These are phyloP conservation scores for Cyclotella baltica DNA, from an alignment of 108 stramenopile species.

Conservation along the genomic window DNA sequence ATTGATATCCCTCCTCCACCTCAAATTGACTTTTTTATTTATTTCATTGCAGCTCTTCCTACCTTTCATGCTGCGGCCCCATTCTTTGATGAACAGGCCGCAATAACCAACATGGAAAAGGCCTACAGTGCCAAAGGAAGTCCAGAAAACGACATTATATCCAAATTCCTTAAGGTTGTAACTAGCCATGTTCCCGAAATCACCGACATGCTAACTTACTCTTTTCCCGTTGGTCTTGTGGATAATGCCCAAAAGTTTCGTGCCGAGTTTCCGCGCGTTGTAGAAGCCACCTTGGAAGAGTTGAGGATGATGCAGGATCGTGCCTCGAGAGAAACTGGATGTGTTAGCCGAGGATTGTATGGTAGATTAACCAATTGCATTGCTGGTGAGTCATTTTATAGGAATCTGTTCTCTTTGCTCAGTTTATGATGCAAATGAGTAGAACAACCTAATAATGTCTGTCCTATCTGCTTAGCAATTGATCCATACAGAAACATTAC, in stretches of 20 bases:
- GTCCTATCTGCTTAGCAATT: background rate
- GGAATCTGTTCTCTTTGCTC: background rate
- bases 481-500: background rate
- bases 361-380: slow-evolving; percentile 8
- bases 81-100: background rate
- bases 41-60: no score
- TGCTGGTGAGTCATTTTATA: background rate
- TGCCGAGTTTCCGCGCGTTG: slow-evolving; percentile 10
- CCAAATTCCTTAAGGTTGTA: slow-evolving; percentile 9
- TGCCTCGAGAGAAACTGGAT: slow-evolving; percentile 13
- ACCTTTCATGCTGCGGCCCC: background rate
- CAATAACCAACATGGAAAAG: slow-evolving; percentile 5
- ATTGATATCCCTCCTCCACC: background rate
- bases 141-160: background rate
- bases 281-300: background rate
- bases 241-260: slow-evolving; percentile 2
- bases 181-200: slow-evolving; percentile 15
- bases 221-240: slow-evolving; percentile 1
- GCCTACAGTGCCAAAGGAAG: slow-evolving; percentile 3
- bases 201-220: slow-evolving; percentile 9
- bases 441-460: background rate
- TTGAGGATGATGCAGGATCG: slow-evolving; percentile 15
- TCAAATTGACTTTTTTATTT: no score
- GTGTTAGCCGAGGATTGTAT: background rate
- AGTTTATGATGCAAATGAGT: background rate